These are phyloP conservation scores for Lactuca sativa DNA, from an alignment of 129 eudicot genomes.

Conservation along the genomic window DNA sequence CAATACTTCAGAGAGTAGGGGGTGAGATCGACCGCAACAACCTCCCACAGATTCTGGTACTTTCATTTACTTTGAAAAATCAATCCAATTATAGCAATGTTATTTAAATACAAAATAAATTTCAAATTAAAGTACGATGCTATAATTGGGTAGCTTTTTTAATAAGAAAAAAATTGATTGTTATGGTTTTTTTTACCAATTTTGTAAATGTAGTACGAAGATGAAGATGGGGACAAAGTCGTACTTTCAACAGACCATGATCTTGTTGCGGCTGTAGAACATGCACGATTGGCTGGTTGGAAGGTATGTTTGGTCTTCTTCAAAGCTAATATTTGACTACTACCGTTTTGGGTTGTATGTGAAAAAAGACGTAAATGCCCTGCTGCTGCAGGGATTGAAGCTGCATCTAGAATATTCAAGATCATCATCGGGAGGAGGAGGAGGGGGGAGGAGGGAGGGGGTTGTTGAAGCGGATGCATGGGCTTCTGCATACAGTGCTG, in stretches of 20 bases:
- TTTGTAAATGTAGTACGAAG: constrained; percentile 61
- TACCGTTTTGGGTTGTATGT: not conserved
- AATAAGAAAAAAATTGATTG: too few species aligned
- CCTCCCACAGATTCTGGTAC: constrained; percentile 94
- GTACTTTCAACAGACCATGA: constrained; percentile 78
- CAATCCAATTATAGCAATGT: too few species aligned
- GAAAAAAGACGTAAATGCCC: not conserved
- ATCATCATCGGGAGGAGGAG: constrained; percentile 17
- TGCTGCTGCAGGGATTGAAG: constrained; percentile 68
- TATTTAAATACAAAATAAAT: too few species aligned
- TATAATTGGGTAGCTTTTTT: too few species aligned
- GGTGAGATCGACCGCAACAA: constrained; percentile 81
- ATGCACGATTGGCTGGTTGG: constrained; percentile 82
- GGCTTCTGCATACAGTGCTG: constrained; percentile 93
- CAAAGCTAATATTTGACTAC: not conserved
- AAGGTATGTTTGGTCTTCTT: constrained; percentile 47
- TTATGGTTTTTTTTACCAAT: not conserved
- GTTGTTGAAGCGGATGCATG: constrained; percentile 79
- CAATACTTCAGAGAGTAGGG: constrained; percentile 85
- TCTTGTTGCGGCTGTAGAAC: constrained; percentile 90
- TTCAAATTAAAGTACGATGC: too few species aligned
- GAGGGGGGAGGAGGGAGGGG: constrained; percentile 1
- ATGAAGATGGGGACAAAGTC: constrained; percentile 82
- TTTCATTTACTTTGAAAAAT: too few species aligned
- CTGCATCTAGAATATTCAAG: constrained; percentile 70